phyloP scores from a whole-genome alignment of 495 filamentous ascomycete species.

The Xylaria sp. region DNA sequence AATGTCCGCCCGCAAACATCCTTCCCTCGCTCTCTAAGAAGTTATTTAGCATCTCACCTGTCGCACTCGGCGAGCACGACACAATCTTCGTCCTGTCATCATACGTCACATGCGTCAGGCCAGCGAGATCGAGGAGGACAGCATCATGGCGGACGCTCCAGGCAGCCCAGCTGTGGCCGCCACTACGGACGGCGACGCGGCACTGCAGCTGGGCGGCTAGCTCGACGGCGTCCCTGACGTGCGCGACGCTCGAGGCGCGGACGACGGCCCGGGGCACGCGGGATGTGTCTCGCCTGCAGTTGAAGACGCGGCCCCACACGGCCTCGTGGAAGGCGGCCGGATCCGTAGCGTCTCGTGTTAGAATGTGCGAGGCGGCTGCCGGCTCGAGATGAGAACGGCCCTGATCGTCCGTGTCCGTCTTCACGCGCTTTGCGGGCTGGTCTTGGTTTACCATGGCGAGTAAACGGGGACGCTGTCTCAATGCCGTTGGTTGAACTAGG shows the following conservation, averaged over 20 bases:
- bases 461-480: neutral
- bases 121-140: conserved; percentile 57
- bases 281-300: conserved; percentile 40
- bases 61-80: conserved; percentile 52
- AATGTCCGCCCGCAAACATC: conserved; percentile 62
- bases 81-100: conserved; percentile 45
- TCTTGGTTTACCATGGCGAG: neutral
- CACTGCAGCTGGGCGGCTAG: conserved; percentile 49
- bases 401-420: neutral
- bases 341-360: conserved; percentile 31
- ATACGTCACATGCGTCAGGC: conserved; percentile 45
- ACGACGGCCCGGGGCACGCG: conserved; percentile 56
- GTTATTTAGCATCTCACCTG: conserved; percentile 52
- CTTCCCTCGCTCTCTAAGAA: conserved; percentile 43
- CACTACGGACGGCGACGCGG: conserved; percentile 58
- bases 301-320: conserved; percentile 43
- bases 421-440: neutral
- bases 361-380: conserved; percentile 6
- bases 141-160: conserved; percentile 61
- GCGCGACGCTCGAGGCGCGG: conserved; percentile 44
- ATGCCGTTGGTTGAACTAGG: neutral
- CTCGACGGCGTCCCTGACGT: conserved; percentile 54
- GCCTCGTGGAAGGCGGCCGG: conserved; percentile 30
- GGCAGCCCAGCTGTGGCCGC: conserved; percentile 61
- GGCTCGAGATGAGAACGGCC: neutral